Conservation (phyloP, 805 yeast genomes). For the Yarrowia yakushimensis region DNA sequence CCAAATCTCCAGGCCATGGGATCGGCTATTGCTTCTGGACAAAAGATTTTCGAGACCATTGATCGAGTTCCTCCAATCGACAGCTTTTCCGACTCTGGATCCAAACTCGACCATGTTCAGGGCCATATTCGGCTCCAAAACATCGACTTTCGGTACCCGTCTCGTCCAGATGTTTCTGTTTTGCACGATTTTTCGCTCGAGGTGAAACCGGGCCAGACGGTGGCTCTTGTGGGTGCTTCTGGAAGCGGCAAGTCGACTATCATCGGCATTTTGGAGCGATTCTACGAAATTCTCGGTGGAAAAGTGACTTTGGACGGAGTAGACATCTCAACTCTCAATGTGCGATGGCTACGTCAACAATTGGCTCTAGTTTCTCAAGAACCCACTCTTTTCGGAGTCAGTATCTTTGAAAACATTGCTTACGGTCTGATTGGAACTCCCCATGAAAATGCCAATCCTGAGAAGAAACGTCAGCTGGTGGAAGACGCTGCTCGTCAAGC, state of each 20-base stretch:
- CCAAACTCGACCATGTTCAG: slow-evolving; percentile 30
- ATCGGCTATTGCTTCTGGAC: slow-evolving; percentile 43
- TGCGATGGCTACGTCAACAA: slow-evolving; percentile 67
- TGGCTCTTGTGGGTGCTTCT: slow-evolving; percentile 93
- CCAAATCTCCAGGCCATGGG: slow-evolving; percentile 41
- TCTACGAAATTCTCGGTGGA: slow-evolving; percentile 77
- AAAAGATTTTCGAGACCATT: slow-evolving; percentile 43
- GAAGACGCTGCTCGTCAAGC: slow-evolving; percentile 40
- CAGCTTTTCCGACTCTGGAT: slow-evolving; percentile 40
- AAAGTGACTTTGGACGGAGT: slow-evolving; percentile 77
- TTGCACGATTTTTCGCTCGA: slow-evolving; percentile 70
- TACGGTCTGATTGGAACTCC: slow-evolving; percentile 78
- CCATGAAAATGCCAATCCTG: slow-evolving; percentile 48
- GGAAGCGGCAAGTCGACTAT: slow-evolving; percentile 95
- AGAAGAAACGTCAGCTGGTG: slow-evolving; percentile 41
- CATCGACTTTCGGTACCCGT: slow-evolving; percentile 83
- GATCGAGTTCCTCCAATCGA: slow-evolving; percentile 44
- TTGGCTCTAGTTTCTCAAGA: slow-evolving; percentile 95
- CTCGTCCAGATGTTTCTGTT: slow-evolving; percentile 73
- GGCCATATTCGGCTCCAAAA: slow-evolving; percentile 80
- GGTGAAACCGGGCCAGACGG: slow-evolving; percentile 84
- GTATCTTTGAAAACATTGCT: slow-evolving; percentile 80
- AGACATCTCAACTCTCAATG: slow-evolving; percentile 67
- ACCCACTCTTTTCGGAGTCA: slow-evolving; percentile 86
- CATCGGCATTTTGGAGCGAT: slow-evolving; percentile 77